phyloP scores from a whole-genome alignment of 495 filamentous ascomycete genomes.

The Margaritispora aquatica region DNA sequence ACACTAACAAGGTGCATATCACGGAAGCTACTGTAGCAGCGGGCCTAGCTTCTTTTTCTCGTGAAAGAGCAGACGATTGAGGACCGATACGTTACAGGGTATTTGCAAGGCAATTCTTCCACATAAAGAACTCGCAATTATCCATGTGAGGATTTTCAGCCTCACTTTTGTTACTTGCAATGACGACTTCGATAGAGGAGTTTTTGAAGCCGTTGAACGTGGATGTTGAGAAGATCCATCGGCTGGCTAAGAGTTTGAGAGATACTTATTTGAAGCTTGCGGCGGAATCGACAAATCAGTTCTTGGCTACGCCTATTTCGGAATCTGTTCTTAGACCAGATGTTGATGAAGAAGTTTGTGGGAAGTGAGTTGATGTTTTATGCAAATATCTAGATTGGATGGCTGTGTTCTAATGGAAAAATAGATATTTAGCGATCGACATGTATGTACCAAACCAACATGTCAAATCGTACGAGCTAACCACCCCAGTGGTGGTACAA shows the following conservation, averaged over 20 bases:
- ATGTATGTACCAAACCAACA: conserved; percentile 39
- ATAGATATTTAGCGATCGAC: conserved; percentile 68
- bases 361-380: conserved; percentile 35
- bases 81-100: not conserved
- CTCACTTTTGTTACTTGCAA: conserved; percentile 12
- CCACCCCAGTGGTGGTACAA: conserved; percentile 57
- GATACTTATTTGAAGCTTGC: conserved; percentile 58
- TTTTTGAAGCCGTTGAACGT: conserved; percentile 41
- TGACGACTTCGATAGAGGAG: conserved; percentile 28
- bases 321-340: conserved; percentile 46
- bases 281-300: conserved; percentile 60
- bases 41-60: not conserved
- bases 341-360: conserved; percentile 45
- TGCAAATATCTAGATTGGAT: not conserved
- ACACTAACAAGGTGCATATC: not conserved
- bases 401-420: conserved; percentile 8
- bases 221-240: conserved; percentile 41
- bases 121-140: not conserved
- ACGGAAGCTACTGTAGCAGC: not conserved
- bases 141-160: not conserved
- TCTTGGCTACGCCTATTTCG: conserved; percentile 74
- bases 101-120: not conserved
- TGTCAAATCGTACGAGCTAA: conserved; percentile 2
- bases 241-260: conserved; percentile 55
- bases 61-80: not conserved